These are phyloP conservation scores for Galeopsis tetrahit DNA, from an alignment of 257 asterid genomes.

Conservation along the genomic window DNA sequence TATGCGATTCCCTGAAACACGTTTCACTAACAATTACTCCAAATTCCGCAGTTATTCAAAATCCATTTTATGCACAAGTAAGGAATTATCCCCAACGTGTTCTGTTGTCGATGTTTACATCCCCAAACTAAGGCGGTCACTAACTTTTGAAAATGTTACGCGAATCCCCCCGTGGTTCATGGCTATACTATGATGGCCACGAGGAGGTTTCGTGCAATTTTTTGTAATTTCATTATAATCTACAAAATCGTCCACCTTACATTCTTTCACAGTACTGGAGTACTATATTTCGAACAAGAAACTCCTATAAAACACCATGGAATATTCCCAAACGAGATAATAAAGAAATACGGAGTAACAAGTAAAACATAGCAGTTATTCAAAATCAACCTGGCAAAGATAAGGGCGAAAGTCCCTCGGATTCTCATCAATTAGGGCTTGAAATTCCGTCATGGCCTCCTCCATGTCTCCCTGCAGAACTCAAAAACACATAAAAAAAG, in stretches of 20 bases:
- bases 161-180: too few species aligned
- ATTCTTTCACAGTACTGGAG: slow-evolving; percentile 8
- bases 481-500: slow-evolving; percentile 6
- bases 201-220: background rate
- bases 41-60: background rate
- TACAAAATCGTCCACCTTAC: background rate
- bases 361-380: background rate
- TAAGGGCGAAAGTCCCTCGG: slow-evolving; percentile 97
- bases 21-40: background rate
- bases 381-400: slow-evolving; percentile 72
- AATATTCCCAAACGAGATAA: background rate
- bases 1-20: slow-evolving; percentile 76
- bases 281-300: background rate
- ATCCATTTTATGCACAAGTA: background rate
- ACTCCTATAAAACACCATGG: background rate
- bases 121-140: background rate
- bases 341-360: background rate
- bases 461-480: slow-evolving; percentile 76
- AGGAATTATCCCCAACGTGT: background rate
- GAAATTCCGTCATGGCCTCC: slow-evolving; percentile 73
- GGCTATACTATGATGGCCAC: too few species aligned
- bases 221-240: background rate
- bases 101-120: background rate
- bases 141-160: background rate
- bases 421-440: slow-evolving; percentile 75